A percentile compares a stretch with the other conserved stretches of the same genome.
Conservation (phyloP, 2,329 filamentous ascomycete genomes). For the Parastagonospora nodorum region DNA sequence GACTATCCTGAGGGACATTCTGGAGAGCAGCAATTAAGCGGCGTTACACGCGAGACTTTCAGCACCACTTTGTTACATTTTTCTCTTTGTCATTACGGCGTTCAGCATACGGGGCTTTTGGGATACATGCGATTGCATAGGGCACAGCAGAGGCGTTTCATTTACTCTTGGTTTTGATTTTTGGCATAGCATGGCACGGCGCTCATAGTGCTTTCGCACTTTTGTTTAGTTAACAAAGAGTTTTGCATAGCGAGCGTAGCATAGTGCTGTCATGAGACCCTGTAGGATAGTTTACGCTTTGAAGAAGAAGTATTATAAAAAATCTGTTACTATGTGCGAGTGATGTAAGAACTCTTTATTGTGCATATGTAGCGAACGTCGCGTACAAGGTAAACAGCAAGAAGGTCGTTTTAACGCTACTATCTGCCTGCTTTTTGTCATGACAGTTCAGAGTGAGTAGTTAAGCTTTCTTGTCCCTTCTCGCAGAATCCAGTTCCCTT, state of each 20-base stretch:
- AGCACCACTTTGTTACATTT: neutral
- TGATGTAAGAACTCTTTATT: too few relatives aligned
- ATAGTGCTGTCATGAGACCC: neutral
- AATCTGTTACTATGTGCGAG: neutral
- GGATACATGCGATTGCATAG: neutral
- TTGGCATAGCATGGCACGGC: slow-evolving; percentile 9
- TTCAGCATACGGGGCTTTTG: neutral
- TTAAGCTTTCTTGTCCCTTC: too few relatives aligned
- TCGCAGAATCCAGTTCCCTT: too few relatives aligned
- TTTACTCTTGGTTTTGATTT: neutral
- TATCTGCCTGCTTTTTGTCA: too few relatives aligned
- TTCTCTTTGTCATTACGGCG: neutral
- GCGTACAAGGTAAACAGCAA: too few relatives aligned
- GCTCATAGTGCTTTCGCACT: neutral
- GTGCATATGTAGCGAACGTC: too few relatives aligned
- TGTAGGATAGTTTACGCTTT: neutral
- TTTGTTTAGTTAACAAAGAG: neutral
- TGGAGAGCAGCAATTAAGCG: slow-evolving; percentile 26
- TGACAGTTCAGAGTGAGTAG: too few relatives aligned
- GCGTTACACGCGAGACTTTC: neutral
- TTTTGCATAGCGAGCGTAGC: slow-evolving; percentile 7
- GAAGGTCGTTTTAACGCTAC: too few relatives aligned
- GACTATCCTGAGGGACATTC: slow-evolving; percentile 40
- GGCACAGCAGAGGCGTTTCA: neutral
- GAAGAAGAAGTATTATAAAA: neutral